Evolutionary conservation across 169 alveolate species (phyloP), one percentile per base, ranked within the genome.

Genomic region (Amoebophrya sp.): DNA sequence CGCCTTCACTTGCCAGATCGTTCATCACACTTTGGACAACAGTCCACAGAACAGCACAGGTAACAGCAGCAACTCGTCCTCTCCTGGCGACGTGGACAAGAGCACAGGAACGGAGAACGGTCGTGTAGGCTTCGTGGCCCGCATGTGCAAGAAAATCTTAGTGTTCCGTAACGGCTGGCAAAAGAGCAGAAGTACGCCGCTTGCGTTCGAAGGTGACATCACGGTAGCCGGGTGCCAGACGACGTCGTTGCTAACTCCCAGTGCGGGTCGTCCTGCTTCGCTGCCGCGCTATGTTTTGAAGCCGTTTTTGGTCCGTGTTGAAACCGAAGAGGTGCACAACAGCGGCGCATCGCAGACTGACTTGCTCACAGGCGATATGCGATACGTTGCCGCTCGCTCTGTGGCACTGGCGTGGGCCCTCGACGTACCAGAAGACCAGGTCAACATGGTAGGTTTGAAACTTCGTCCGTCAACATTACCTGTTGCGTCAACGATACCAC

Each of bases 141-240:
- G 83, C 3, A 6, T 65, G 83, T 65, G 83, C 26, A 6, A 1
- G 83, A 29, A 36, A 0, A 65, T 65, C 83, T 36, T 65, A 0
- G 83, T 65, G 83, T 65, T 65, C 33, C 83, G 83, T 36, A 29
- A 65, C 83, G 83, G 83, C 39, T 65, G 83, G 83, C 83, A 65
- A 36, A 29, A 36, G 33, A 26, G 38, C 36, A 6, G 26, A 36
- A 26, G 38, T 36, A 65, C 18, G 26, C 83, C 83, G 38, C 39
- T 36, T 29, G 83, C n/a, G 18, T 65, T 65, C 33, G 83, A 65
- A 29, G 83, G 83, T 0, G 83, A 65, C 26, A 26, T 65, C 83
- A 65, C 83, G 83, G 83, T 65, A 29, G 83, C 83, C 36, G 83
- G 83, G 36, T 65, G 83, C 33, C 18, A 65, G 33, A 65, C 33